Conservation (phyloP, 805 yeast species). For the Wickerhamiella dianesei region DNA sequence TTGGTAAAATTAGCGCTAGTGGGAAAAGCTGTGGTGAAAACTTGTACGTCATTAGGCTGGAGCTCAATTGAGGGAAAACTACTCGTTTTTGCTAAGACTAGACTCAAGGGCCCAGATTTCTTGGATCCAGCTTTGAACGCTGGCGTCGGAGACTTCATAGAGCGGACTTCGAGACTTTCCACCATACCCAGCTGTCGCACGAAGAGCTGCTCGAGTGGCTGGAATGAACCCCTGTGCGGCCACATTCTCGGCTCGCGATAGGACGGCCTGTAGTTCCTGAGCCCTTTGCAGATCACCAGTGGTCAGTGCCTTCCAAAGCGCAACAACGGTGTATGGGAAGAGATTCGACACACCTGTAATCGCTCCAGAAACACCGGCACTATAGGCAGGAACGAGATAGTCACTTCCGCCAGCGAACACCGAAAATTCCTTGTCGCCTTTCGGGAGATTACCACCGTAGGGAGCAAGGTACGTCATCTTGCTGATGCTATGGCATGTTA, state of each 20-base stretch:
- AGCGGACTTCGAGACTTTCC: not conserved
- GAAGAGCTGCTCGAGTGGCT: not conserved
- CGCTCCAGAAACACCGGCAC: not conserved
- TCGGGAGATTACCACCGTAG: not conserved
- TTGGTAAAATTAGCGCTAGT: too few relatives aligned
- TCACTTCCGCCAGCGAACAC: not conserved
- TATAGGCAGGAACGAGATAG: not conserved
- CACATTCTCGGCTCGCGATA: not conserved
- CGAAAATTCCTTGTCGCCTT: not conserved
- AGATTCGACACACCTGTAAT: not conserved
- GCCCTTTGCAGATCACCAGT: not conserved
- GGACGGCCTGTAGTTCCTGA: not conserved
- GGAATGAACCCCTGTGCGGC: not conserved
- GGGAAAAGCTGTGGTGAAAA: too few relatives aligned
- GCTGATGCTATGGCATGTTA: not conserved
- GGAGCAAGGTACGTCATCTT: not conserved
- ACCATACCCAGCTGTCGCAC: not conserved
- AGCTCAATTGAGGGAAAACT: too few relatives aligned
- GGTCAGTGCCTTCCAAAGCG: not conserved
- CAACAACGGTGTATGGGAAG: not conserved
- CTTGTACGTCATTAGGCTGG: too few relatives aligned
- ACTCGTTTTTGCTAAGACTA: not conserved
- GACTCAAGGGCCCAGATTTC: not conserved
- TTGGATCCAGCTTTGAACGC: conserved; percentile 28
- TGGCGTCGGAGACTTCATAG: conserved; percentile 17